These are phyloP conservation scores for Trichophyton verrucosum DNA, from an alignment of 2,329 filamentous ascomycete species.

Conservation along the genomic window DNA sequence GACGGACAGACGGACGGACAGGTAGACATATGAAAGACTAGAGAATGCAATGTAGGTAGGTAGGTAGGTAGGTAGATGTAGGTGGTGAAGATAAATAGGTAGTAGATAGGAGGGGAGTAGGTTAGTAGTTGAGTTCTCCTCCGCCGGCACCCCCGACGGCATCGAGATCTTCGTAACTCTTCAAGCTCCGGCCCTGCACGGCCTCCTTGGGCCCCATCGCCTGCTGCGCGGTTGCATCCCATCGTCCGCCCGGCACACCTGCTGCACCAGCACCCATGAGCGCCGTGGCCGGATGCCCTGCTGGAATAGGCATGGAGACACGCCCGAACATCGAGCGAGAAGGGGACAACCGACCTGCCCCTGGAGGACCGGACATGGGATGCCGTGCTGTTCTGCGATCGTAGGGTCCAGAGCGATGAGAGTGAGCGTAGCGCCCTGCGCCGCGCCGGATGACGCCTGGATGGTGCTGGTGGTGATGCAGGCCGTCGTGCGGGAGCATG, in stretches of 20 bases:
- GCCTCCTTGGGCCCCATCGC: constrained; percentile 80
- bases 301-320: constrained; percentile 18
- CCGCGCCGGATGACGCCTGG: constrained; percentile 58
- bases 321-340: constrained; percentile 26
- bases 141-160: constrained; percentile 62
- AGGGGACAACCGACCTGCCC: constrained; percentile 37
- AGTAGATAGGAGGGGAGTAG: background rate
- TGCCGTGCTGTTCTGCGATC: constrained; percentile 47
- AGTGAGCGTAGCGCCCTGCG: constrained; percentile 43
- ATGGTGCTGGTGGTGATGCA: constrained; percentile 33
- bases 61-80: background rate
- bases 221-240: constrained; percentile 55
- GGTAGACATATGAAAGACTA: too few relatives aligned
- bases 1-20: too few relatives aligned
- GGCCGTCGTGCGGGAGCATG: constrained; percentile 27
- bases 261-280: constrained; percentile 27
- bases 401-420: constrained; percentile 57
- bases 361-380: background rate
- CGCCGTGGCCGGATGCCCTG: constrained; percentile 31
- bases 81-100: background rate
- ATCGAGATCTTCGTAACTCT: constrained; percentile 96
- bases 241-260: constrained; percentile 57
- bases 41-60: too few relatives aligned
- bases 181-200: constrained; percentile 80
- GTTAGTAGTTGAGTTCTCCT: constrained; percentile 80